Conservation (phyloP, 2,329 filamentous ascomycete species). For the Emmonsiellopsis sp. region DNA sequence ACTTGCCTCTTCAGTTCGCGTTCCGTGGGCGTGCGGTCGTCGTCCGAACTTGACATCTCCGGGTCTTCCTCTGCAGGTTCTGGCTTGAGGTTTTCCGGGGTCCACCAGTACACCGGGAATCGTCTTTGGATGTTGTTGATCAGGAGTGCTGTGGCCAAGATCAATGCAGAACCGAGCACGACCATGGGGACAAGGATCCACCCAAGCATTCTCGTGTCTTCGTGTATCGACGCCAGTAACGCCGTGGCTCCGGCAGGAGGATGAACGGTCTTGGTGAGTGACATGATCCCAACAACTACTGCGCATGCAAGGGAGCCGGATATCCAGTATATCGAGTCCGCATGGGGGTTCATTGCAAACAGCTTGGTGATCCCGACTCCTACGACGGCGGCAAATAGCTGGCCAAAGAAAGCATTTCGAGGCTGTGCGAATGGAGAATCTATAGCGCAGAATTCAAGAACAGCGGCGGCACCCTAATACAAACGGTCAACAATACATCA, state of each 20-base stretch:
- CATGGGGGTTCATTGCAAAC: slow-evolving; percentile 46
- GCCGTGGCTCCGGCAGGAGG: slow-evolving; percentile 69
- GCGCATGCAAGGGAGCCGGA: slow-evolving; percentile 59
- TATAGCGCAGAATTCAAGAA: slow-evolving; percentile 65
- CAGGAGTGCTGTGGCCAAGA: slow-evolving; percentile 54
- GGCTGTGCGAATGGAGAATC: slow-evolving; percentile 66
- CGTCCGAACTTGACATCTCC: slow-evolving; percentile 11
- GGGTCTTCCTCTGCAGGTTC: slow-evolving; percentile 14
- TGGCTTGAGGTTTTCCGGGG: slow-evolving; percentile 21
- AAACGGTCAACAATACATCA: not conserved
- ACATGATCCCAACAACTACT: slow-evolving; percentile 55
- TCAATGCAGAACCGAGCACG: slow-evolving; percentile 50
- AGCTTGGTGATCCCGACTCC: slow-evolving; percentile 58
- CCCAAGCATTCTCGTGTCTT: slow-evolving; percentile 47
- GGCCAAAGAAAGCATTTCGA: slow-evolving; percentile 59
- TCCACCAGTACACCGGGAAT: slow-evolving; percentile 63
- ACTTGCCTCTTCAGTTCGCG: not conserved
- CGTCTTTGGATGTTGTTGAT: slow-evolving; percentile 61
- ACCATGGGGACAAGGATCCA: slow-evolving; percentile 61
- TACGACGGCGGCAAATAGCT: slow-evolving; percentile 52
- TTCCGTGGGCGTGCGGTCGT: slow-evolving; percentile 12
- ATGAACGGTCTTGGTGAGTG: slow-evolving; percentile 61
- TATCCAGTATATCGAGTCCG: slow-evolving; percentile 49
- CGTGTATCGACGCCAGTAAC: slow-evolving; percentile 55
- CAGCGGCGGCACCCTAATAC: slow-evolving; percentile 59